phyloP scores from a whole-genome alignment of 2,329 filamentous ascomycete genomes.

The Sphaceloma murrayae region DNA sequence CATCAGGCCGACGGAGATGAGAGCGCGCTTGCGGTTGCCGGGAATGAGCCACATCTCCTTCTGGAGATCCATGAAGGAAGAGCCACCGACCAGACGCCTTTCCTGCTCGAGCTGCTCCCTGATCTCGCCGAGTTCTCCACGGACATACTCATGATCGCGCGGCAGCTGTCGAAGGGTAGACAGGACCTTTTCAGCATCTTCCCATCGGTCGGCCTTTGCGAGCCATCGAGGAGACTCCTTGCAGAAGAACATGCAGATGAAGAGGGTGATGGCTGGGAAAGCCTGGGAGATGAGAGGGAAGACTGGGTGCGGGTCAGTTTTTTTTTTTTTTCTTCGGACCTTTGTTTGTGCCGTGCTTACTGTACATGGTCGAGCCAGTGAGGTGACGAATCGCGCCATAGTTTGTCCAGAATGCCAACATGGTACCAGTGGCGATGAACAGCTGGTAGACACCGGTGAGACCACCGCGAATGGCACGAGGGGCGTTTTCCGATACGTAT shows the following conservation, averaged over 20 bases:
- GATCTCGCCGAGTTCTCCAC: slow-evolving; percentile 53
- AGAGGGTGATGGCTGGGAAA: slow-evolving; percentile 52
- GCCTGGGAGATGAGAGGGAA: slow-evolving; percentile 57
- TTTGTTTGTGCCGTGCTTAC: neutral
- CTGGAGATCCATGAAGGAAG: slow-evolving; percentile 52
- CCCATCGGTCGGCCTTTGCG: slow-evolving; percentile 58
- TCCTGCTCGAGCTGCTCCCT: slow-evolving; percentile 59
- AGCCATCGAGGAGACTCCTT: slow-evolving; percentile 57
- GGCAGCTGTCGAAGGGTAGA: slow-evolving; percentile 48
- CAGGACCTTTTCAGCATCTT: slow-evolving; percentile 50
- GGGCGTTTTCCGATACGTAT: slow-evolving; percentile 50
- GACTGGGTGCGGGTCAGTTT: slow-evolving; percentile 25
- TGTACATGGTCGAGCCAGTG: slow-evolving; percentile 43
- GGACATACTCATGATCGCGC: slow-evolving; percentile 48
- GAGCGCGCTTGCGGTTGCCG: slow-evolving; percentile 52
- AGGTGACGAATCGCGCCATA: slow-evolving; percentile 42
- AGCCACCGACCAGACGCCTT: slow-evolving; percentile 56
- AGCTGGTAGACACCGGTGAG: slow-evolving; percentile 53
- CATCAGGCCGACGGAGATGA: slow-evolving; percentile 55
- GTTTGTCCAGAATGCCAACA: slow-evolving; percentile 47
- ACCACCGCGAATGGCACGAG: slow-evolving; percentile 50
- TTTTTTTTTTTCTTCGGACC: too few relatives aligned
- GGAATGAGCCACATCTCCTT: slow-evolving; percentile 60
- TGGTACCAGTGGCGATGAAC: slow-evolving; percentile 45
- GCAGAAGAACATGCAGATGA: slow-evolving; percentile 52